Conservation (phyloP, 2,329 filamentous ascomycete genomes). For the Juglanconis oblonga region DNA sequence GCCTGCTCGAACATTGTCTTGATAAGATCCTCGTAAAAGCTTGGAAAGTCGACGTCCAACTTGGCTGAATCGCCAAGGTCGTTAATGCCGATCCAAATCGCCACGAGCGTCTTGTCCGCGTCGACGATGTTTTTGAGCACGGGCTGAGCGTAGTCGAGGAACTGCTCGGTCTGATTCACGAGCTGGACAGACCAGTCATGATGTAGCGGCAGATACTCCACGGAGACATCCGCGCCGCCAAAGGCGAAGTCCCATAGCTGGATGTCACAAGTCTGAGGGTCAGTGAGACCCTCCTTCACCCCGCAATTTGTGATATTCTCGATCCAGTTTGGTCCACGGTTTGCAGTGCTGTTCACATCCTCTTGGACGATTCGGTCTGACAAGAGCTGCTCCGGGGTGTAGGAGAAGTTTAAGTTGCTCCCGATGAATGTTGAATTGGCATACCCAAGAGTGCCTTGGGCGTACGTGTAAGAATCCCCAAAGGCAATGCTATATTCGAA, state of each 20-base stretch:
- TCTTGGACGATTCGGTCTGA: conserved; percentile 50
- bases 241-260: conserved; percentile 58
- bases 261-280: conserved; percentile 39
- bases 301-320: conserved; percentile 51
- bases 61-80: conserved; percentile 50
- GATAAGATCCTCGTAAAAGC: conserved; percentile 42
- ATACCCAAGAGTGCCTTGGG: conserved; percentile 50
- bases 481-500: conserved; percentile 37
- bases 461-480: conserved; percentile 50
- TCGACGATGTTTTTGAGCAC: conserved; percentile 32
- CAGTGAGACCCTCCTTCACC: conserved; percentile 38
- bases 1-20: conserved; percentile 36
- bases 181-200: conserved; percentile 48
- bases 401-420: conserved; percentile 45
- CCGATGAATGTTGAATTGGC: conserved; percentile 53
- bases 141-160: conserved; percentile 40
- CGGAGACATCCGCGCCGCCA: conserved; percentile 48
- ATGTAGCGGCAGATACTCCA: conserved; percentile 44
- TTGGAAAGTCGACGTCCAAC: conserved; percentile 39
- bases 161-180: conserved; percentile 49
- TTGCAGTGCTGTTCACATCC: conserved; percentile 42
- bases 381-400: conserved; percentile 40
- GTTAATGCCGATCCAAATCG: conserved; percentile 56
- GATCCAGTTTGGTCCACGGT: conserved; percentile 54
- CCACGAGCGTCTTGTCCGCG: conserved; percentile 40